Evolutionary conservation across 257 asterid genomes (phyloP).

Genomic region (Coffea canephora): DNA sequence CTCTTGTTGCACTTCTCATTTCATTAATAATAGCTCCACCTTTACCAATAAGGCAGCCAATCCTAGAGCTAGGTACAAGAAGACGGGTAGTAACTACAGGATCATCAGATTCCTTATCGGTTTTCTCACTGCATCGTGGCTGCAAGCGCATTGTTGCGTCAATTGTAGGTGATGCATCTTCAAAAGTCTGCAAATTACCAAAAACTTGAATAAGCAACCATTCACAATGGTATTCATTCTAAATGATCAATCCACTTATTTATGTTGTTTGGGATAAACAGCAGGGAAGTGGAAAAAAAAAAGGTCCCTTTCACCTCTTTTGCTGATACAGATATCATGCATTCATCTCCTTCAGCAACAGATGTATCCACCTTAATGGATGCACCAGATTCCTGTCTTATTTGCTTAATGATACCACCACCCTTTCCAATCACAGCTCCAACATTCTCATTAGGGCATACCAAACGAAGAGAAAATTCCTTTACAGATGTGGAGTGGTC

Average conservation of each 20-base stretch:
- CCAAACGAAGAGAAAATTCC: conserved; percentile 68
- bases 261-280: background rate
- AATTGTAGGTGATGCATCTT: conserved; percentile 70
- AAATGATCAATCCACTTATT: conserved; percentile 3
- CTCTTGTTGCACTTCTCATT: conserved; percentile 73
- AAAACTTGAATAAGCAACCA: conserved; percentile 15
- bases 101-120: conserved; percentile 59
- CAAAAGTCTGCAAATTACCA: conserved; percentile 49
- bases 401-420: conserved; percentile 67
- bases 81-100: conserved; percentile 60
- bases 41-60: conserved; percentile 90
- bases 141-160: conserved; percentile 82
- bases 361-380: conserved; percentile 64
- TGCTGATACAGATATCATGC: conserved; percentile 69
- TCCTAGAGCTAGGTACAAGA: conserved; percentile 62
- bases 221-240: background rate
- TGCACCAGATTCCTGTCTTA: conserved; percentile 92
- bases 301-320: conserved; percentile 62
- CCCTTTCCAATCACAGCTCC: conserved; percentile 95
- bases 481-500: conserved; percentile 47
- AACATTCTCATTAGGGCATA: conserved; percentile 73
- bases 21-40: conserved; percentile 81
- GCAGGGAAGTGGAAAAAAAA: background rate
- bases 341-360: conserved; percentile 74
- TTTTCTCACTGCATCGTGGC: conserved; percentile 73